phyloP scores from a whole-genome alignment of 2,329 filamentous ascomycete species.

The Aspergillus sp. region DNA sequence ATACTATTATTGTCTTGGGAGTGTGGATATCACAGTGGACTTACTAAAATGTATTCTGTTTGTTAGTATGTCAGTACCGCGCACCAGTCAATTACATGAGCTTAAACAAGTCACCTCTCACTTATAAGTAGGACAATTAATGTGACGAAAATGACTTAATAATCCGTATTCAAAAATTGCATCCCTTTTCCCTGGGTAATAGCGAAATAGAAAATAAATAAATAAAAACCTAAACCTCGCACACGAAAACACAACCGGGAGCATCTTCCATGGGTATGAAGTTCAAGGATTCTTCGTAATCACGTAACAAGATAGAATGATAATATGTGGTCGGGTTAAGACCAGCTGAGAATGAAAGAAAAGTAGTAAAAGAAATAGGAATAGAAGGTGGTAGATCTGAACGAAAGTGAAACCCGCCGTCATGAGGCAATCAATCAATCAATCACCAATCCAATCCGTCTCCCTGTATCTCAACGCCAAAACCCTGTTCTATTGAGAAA shows the following conservation, averaged over 20 bases:
- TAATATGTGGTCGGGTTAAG: background rate
- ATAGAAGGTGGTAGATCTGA: background rate
- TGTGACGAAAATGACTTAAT: background rate
- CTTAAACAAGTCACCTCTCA: too few relatives aligned
- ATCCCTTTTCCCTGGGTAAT: background rate
- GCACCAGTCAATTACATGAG: too few relatives aligned
- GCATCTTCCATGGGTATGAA: slow-evolving; percentile 26
- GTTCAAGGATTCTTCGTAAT: slow-evolving; percentile 22
- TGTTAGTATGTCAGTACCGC: too few relatives aligned
- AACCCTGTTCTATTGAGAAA: slow-evolving; percentile 23
- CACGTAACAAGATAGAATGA: slow-evolving; percentile 18
- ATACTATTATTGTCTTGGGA: too few relatives aligned
- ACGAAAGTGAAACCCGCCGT: slow-evolving; percentile 14
- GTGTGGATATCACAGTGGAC: too few relatives aligned
- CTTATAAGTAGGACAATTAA: too few relatives aligned
- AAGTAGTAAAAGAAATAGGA: slow-evolving; percentile 11
- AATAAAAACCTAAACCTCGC: slow-evolving; percentile 3
- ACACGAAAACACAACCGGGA: slow-evolving; percentile 13
- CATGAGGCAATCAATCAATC: slow-evolving; percentile 4
- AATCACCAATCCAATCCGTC: slow-evolving; percentile 6
- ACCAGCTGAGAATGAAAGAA: slow-evolving; percentile 10
- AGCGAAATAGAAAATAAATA: too few relatives aligned
- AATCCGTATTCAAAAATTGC: background rate
- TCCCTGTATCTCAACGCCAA: slow-evolving; percentile 31
- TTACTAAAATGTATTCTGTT: too few relatives aligned